Evolutionary conservation across 495 filamentous ascomycete species (phyloP), one percentile per base, ranked within the genome.

Genomic region (Penicillium paxilli): DNA sequence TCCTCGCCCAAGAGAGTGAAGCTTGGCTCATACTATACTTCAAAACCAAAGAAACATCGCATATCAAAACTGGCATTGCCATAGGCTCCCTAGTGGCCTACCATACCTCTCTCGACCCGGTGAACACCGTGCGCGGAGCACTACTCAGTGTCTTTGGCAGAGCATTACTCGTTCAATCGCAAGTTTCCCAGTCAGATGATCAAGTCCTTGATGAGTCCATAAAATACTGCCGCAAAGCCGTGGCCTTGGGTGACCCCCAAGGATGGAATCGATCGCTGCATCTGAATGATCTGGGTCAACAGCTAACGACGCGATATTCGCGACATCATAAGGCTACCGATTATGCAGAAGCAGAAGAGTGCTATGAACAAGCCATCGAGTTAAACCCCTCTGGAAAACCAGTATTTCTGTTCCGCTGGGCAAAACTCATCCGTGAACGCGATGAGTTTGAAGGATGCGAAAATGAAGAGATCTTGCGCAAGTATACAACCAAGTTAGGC

Each of bases 201-300:
- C 42, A 33, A 19, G 5, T 52, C 19, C 49, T 52, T n/a, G 25
- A 52, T 21, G 49, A 52, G 8, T 52, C 49, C 14, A 44, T 52
- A 20, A 17, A 52, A 38, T 52, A 52, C 16, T 52, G 50, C 35
- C 50, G 40, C 50, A 52, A 45, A 28, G 26, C 50, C 11, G 38
- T 52, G 9, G 28, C 30, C n/a, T 16, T 45, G 14, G 40, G 37
- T 19, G 23, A 24, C 22, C 16, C 19, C n/a, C 38, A 52, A 14
- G 49, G 28, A 20, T 26, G n/a, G 19, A 41, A 50, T 21, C 26
- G 47, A 37, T 10, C 47, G 10, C 12, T 50, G 14, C 47, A 50
- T 23, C 33, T 50, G 17, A 35, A 50, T 7, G 47, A 50, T 17
- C 20, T 50, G 0, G 47, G 47, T 3, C 26, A 50, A 16, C 47